Evolutionary conservation across 1,284 basidiomycete species (phyloP).

Genomic region (Cystobasidium sp.): DNA sequence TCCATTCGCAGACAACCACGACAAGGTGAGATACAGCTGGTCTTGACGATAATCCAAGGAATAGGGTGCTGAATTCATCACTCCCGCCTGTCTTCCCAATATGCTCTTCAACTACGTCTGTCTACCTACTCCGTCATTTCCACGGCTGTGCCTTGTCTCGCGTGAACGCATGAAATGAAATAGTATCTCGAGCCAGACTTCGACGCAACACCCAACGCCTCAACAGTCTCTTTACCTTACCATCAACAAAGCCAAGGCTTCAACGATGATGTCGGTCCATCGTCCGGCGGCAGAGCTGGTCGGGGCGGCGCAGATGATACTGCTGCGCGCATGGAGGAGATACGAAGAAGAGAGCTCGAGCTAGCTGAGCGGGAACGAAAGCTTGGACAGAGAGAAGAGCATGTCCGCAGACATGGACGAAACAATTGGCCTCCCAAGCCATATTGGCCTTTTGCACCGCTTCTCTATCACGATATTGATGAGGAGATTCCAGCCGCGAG

Average conservation of each 20-base stretch:
- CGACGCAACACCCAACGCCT: conserved; percentile 36
- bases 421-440: conserved; percentile 79
- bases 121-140: not conserved
- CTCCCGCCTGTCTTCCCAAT: not conserved
- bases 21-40: conserved; percentile 19
- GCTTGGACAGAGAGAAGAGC: conserved; percentile 38
- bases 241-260: conserved; percentile 33
- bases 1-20: conserved; percentile 38
- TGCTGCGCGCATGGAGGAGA: conserved; percentile 45
- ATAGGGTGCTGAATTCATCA: not conserved
- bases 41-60: not conserved
- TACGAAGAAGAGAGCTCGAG: conserved; percentile 41
- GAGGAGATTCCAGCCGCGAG: conserved; percentile 85
- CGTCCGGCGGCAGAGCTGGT: conserved; percentile 1
- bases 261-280: not conserved
- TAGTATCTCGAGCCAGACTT: conserved; percentile 42
- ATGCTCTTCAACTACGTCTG: not conserved
- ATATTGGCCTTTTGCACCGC: conserved; percentile 67
- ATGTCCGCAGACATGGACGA: conserved; percentile 65
- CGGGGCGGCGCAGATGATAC: conserved; percentile 36
- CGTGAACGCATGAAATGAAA: not conserved
- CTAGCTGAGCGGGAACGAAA: conserved; percentile 43
- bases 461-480: conserved; percentile 89
- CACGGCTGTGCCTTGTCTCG: not conserved
- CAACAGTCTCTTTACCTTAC: conserved; percentile 39